phyloP scores from a whole-genome alignment of 352 stramenopile species.

The Pythium aristosporum region DNA sequence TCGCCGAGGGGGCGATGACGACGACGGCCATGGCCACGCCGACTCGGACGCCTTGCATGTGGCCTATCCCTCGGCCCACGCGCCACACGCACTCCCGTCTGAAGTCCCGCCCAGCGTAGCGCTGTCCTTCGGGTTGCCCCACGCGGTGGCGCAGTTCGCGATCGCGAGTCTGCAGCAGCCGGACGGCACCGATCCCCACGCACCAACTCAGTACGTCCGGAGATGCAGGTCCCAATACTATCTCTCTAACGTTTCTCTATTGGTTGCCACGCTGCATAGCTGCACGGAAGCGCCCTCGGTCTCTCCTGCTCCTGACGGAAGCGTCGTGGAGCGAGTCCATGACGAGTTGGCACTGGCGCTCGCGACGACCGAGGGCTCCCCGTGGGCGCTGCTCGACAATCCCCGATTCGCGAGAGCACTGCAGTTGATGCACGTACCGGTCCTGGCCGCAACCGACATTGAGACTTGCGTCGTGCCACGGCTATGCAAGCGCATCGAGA shows the following conservation, averaged over 20 bases:
- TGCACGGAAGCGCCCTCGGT: not conserved
- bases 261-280: not conserved
- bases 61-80: not conserved
- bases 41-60: not conserved
- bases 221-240: not conserved
- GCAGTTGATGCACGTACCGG: slow-evolving; percentile 22
- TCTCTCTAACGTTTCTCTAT: not conserved
- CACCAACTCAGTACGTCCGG: not conserved
- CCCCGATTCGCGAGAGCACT: slow-evolving; percentile 29
- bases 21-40: not conserved
- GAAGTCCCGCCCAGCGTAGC: not conserved
- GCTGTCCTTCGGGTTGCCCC: slow-evolving; percentile 1
- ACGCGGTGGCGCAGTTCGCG: not conserved
- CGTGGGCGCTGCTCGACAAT: slow-evolving; percentile 28
- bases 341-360: slow-evolving; percentile 36
- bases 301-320: not conserved
- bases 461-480: slow-evolving; percentile 20
- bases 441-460: slow-evolving; percentile 8
- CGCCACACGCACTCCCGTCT: not conserved
- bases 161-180: not conserved
- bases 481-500: slow-evolving; percentile 12
- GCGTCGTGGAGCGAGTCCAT: slow-evolving; percentile 13
- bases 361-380: slow-evolving; percentile 8
- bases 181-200: not conserved
- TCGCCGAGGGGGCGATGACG: slow-evolving; percentile 5